Evolutionary conservation across 306 rosid species (phyloP), one percentile per base, ranked within the genome.

Genomic region (Vigna angularis): DNA sequence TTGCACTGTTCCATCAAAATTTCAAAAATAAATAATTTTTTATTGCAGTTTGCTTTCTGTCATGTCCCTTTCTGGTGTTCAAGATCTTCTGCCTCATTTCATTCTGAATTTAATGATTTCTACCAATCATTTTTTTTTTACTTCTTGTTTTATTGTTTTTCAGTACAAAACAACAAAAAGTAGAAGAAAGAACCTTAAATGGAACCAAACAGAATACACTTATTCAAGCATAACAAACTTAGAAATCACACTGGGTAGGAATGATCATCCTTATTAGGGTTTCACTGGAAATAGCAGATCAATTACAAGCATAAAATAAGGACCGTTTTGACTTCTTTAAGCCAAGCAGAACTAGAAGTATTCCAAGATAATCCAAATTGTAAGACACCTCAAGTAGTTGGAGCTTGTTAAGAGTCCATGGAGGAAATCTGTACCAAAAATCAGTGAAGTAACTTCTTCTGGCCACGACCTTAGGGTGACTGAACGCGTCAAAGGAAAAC

Each of bases 371-470:
- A 78, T 93, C 85, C 7, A 63, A 74, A 34, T 79, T 85, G 70
- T 85, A 90, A 63, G 87, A 72, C n/a, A n/a, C 64, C 28, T 84
- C 85, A 15, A 90, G 87, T 53, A 90, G 90, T 38, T 83, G 92
- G 34, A 85, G 72, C 89, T 93, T 90, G 45, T 82, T 4, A 44
- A 75, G 57, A 76, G 71, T 86, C 96, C 98, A 93, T 75, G 96
- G 98, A 69, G 96, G 96, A 79, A 69, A 88, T 82, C 96, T 87
- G 52, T 75, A 93, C 98, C 94, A 93, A 51, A 93, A 86, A 40
- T 93, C 98, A 55, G 81, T 26, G 26, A 85, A 78, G 52, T 70
- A 90, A 75, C 87, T 88, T 87, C 96, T 84, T 52, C 85, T 88
- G 1, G 48, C 32, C 5, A 90, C 77, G 17, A 85, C 93, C 75